Percentiles rank a stretch among this genome's conserved stretches.
Conservation (phyloP, 1,284 basidiomycete species). For the Fomitiporia mediterranea region DNA sequence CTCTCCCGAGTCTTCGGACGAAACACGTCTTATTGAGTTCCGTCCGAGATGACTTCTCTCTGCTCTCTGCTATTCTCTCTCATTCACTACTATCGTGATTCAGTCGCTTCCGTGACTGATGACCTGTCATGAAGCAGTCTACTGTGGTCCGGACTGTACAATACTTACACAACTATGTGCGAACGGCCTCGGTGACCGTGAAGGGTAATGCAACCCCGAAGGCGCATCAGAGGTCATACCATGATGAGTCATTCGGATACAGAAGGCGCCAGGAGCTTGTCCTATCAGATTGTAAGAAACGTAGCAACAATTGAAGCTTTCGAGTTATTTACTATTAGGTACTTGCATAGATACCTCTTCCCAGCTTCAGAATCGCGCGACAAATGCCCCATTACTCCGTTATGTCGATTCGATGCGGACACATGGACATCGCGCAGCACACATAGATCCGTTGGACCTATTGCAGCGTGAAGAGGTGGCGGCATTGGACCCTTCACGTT, state of each 20-base stretch:
- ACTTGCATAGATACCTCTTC: slow-evolving; percentile 55
- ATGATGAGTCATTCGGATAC: slow-evolving; percentile 82
- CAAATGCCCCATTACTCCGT: slow-evolving; percentile 75
- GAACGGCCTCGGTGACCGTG: neutral
- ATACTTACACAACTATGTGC: neutral
- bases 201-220: too few species aligned
- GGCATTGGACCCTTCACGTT: slow-evolving; percentile 74
- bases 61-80: neutral
- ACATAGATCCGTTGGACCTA: slow-evolving; percentile 82
- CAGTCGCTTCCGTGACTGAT: neutral
- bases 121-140: neutral
- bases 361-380: slow-evolving; percentile 71
- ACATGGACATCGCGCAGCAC: slow-evolving; percentile 76
- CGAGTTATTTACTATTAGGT: neutral
- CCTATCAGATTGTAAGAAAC: slow-evolving; percentile 70
- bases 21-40: too few species aligned
- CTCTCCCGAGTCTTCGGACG: too few species aligned
- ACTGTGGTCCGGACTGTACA: neutral
- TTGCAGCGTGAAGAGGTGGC: slow-evolving; percentile 81
- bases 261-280: slow-evolving; percentile 59
- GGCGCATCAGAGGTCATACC: slow-evolving; percentile 40
- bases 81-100: neutral
- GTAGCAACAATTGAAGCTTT: slow-evolving; percentile 4
- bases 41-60: too few species aligned
- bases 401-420: slow-evolving; percentile 84